Evolutionary conservation across 768 basidiomycete genomes (phyloP).

Genomic region (Boletus sp.): DNA sequence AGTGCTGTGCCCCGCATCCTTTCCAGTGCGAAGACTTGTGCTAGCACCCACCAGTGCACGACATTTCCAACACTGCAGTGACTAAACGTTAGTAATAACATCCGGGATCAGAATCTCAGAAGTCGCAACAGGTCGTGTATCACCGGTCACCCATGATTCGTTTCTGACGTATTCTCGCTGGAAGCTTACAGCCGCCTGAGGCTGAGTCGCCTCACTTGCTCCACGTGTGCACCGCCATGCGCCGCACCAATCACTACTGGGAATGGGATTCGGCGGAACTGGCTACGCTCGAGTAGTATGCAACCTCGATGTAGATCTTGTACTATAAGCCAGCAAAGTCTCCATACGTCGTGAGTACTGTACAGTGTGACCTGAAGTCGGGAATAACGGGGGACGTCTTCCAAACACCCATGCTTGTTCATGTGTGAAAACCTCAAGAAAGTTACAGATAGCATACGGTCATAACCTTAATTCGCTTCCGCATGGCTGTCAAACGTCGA

Average conservation of each 20-base stretch:
- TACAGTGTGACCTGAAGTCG: slow-evolving; percentile 23
- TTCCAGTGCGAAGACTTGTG: slow-evolving; percentile 4
- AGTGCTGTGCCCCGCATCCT: slow-evolving; percentile 9
- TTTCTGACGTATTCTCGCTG: slow-evolving; percentile 17
- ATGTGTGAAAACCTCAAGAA: slow-evolving; percentile 16
- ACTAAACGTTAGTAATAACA: not conserved
- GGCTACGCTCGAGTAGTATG: not conserved
- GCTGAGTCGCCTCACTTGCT: slow-evolving; percentile 10
- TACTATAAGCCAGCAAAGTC: slow-evolving; percentile 2
- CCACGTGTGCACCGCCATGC: slow-evolving; percentile 15
- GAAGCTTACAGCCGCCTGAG: slow-evolving; percentile 3
- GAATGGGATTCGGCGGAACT: not conserved
- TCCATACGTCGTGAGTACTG: slow-evolving; percentile 24
- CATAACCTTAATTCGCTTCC: slow-evolving; percentile 13
- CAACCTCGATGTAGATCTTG: not conserved
- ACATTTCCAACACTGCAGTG: slow-evolving; percentile 10
- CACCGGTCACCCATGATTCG: not conserved
- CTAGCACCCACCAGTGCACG: not conserved
- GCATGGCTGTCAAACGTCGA: slow-evolving; percentile 22
- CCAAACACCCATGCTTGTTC: slow-evolving; percentile 16
- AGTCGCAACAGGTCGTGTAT: not conserved
- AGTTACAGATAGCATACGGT: slow-evolving; percentile 19
- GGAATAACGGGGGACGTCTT: slow-evolving; percentile 7
- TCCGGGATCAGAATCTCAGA: slow-evolving; percentile 4
- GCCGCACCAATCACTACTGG: not conserved